Conservation (phyloP, 495 filamentous ascomycete genomes). For the Aspergillus diversus region DNA sequence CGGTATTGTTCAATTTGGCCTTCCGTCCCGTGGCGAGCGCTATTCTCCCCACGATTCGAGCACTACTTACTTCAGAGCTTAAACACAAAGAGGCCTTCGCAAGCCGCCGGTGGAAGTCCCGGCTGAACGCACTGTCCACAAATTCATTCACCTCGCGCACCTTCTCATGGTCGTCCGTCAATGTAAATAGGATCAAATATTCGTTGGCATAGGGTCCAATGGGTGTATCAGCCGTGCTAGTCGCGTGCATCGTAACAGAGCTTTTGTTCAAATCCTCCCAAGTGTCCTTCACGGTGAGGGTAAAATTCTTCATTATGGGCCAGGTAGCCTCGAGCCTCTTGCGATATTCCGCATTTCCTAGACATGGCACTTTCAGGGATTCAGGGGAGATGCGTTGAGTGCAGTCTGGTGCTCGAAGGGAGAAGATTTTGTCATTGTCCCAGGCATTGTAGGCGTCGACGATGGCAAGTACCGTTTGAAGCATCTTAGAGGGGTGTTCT, state of each 20-base stretch:
- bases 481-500: not conserved
- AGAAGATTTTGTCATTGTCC: not conserved
- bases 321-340: not conserved
- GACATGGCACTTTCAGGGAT: not conserved
- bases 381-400: not conserved
- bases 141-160: not conserved
- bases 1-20: too few species aligned
- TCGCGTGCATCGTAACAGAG: not conserved
- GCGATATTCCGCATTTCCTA: not conserved
- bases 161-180: not conserved
- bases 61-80: too few species aligned
- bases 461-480: not conserved
- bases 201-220: not conserved
- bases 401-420: not conserved
- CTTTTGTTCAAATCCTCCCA: not conserved
- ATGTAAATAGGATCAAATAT: not conserved
- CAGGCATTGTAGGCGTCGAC: not conserved
- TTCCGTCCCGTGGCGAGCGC: too few species aligned
- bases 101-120: not conserved
- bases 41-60: too few species aligned
- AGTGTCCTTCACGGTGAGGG: not conserved
- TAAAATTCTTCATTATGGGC: not conserved
- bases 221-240: not conserved
- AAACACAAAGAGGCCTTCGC: too few species aligned
- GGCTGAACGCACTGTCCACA: not conserved